Base-by-base conservation (phyloP, 2,329 filamentous ascomycete genomes). In the Geosmithia morbida region DNA sequence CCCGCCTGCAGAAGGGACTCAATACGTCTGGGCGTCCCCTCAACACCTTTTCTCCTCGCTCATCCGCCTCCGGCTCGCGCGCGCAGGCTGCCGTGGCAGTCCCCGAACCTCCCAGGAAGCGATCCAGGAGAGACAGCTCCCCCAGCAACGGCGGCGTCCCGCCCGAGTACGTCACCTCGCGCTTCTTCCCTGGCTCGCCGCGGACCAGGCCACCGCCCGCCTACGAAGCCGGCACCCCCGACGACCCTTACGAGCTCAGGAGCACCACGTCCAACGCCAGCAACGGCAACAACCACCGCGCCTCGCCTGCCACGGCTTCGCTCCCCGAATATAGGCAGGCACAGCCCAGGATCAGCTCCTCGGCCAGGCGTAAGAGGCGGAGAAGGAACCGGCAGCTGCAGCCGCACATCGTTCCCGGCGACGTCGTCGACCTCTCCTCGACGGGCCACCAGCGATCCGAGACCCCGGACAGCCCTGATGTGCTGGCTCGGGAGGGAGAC, bases 401-500 rank as follows among this genome's bases (percentile, higher is more conserved):
- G 18, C 41, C 19, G 11, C 11, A 37, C 41, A 43, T 6, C 19
- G 18, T 18, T 6, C 10, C 13, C 11, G 19, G 20, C 14, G 43
- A 19, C 29, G n/a, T 33, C 19, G 16, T n/a, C 22, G 10, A 26
- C 33, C n/a, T 16, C 39, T 26, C 20, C 8, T 18, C 22, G 4
- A 17, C 37, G 22, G 8, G 22, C 22, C 22, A 26, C 22, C 17
- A 26, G 7, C 19, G 22, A 16, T 22, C 40, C 22, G 40, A 26
- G 19, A 42, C 43, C 29, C 17, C 41, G 8, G 48, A 51, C 16
- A 61, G 57, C 20, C 55, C 58, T 6, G 59, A 63, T 51, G 48
- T 49, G 8, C 48, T 62, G 10, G 48, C 43, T 16, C 40, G 49
- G 13, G 47, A 50, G 11, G 30, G 45, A 13, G 54, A 49, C 13